Evolutionary conservation across 2,329 filamentous ascomycete species (phyloP).

Genomic region (Fusarium sp.): DNA sequence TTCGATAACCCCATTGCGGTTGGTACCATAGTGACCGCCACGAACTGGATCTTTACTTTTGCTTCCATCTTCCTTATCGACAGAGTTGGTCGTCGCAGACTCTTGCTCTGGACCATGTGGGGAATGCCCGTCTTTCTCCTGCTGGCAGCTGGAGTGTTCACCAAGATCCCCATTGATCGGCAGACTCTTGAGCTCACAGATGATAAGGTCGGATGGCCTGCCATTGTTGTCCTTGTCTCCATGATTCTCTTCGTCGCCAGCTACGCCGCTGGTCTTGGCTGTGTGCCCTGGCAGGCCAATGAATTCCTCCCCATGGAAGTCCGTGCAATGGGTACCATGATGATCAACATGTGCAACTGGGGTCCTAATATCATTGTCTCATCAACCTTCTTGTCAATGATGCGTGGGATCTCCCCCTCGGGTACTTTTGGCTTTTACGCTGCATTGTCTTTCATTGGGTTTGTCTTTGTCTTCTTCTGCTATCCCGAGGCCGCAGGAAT

Average conservation of each 20-base stretch:
- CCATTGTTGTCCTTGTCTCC: conserved; percentile 53
- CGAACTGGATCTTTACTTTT: conserved; percentile 59
- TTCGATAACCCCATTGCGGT: conserved; percentile 59
- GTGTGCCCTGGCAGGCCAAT: conserved; percentile 56
- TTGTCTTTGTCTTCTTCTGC: conserved; percentile 52
- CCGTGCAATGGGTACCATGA: conserved; percentile 56
- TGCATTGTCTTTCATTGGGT: conserved; percentile 57
- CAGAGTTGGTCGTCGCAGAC: conserved; percentile 52
- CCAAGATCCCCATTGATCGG: not conserved
- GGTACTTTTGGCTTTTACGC: conserved; percentile 62
- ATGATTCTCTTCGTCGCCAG: conserved; percentile 34
- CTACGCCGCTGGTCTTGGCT: conserved; percentile 56
- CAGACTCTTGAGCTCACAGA: not conserved
- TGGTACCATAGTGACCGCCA: conserved; percentile 52
- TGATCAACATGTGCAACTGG: conserved; percentile 57
- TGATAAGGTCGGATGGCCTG: conserved; percentile 38
- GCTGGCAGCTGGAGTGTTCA: conserved; percentile 35
- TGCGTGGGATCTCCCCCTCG: conserved; percentile 56
- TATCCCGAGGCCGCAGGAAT: conserved; percentile 62
- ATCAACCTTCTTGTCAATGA: conserved; percentile 57
- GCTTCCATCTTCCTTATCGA: conserved; percentile 58
- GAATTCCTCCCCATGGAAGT: conserved; percentile 58
- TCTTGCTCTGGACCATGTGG: conserved; percentile 46
- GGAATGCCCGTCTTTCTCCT: conserved; percentile 50
- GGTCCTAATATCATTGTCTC: conserved; percentile 58